Conservation (phyloP, 441 rosid species). For the Omphalea diandra region DNA sequence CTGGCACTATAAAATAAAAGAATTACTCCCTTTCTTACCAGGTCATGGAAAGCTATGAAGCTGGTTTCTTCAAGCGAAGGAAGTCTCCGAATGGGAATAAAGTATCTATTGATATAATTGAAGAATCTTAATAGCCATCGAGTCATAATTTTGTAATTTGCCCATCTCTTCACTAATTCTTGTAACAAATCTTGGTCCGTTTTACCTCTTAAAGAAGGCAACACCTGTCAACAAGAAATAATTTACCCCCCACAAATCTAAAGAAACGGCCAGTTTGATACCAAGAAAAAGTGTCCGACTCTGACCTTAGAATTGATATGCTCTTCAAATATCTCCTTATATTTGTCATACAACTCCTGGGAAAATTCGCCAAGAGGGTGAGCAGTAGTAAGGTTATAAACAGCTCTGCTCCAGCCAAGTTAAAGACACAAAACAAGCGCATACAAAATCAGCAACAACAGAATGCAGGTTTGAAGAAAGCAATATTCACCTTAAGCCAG, state of each 20-base stretch:
- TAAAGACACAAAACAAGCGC: neutral
- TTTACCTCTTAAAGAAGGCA: conserved; percentile 71
- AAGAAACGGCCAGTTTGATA: no score
- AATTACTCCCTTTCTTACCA: conserved; percentile 38
- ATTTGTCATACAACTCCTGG: neutral
- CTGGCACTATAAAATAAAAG: neutral
- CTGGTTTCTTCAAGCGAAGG: conserved; percentile 73
- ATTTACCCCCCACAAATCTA: no score
- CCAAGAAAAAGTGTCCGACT: no score
- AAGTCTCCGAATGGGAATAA: conserved; percentile 63
- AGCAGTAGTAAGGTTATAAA: neutral
- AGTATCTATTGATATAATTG: conserved; percentile 75
- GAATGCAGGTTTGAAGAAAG: neutral
- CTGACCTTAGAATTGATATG: neutral
- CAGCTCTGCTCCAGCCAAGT: neutral
- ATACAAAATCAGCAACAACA: neutral
- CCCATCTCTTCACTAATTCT: conserved; percentile 82
- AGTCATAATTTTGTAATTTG: conserved; percentile 75
- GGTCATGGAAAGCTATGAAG: conserved; percentile 63
- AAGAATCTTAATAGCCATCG: conserved; percentile 81
- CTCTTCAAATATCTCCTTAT: conserved; percentile 3
- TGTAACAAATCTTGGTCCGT: conserved; percentile 78
- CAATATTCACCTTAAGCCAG: neutral
- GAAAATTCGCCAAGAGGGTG: neutral
- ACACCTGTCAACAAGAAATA: conserved; percentile 48